Conservation (phyloP, 225 moss, liverwort and hornwort genomes). For the Pseudisothecium myosuroides region DNA sequence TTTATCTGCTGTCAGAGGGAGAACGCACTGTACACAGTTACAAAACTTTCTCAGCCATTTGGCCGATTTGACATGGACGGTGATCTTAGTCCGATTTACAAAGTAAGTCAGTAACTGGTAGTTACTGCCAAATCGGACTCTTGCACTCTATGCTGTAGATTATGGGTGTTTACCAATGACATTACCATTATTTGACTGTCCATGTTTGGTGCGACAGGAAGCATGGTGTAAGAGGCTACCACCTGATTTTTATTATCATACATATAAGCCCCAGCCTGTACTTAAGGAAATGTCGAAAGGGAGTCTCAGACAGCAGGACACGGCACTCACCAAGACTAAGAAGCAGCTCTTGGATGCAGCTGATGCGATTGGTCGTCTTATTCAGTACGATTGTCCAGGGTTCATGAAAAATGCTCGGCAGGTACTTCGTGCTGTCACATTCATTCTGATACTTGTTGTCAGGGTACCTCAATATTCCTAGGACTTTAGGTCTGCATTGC, state of each 20-base stretch:
- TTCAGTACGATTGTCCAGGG: constrained; percentile 75
- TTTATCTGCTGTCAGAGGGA: constrained; percentile 36
- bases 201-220: constrained; percentile 42
- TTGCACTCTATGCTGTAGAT: background rate
- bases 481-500: background rate
- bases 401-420: constrained; percentile 71
- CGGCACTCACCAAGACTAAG: constrained; percentile 49
- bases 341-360: constrained; percentile 57
- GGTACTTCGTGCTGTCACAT: constrained; percentile 16
- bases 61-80: constrained; percentile 55
- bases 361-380: constrained; percentile 57
- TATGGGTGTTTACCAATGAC: background rate
- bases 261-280: constrained; percentile 42
- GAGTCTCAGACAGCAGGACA: constrained; percentile 40
- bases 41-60: constrained; percentile 51
- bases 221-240: constrained; percentile 79
- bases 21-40: constrained; percentile 51
- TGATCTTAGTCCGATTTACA: constrained; percentile 64
- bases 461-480: background rate
- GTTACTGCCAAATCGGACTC: background rate
- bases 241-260: constrained; percentile 22
- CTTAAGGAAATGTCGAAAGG: constrained; percentile 43
- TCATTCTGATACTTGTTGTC: background rate
- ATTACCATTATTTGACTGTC: background rate
- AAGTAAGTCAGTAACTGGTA: constrained; percentile 33